Base-by-base conservation (phyloP, 768 basidiomycete genomes). In the Vararia minispora region DNA sequence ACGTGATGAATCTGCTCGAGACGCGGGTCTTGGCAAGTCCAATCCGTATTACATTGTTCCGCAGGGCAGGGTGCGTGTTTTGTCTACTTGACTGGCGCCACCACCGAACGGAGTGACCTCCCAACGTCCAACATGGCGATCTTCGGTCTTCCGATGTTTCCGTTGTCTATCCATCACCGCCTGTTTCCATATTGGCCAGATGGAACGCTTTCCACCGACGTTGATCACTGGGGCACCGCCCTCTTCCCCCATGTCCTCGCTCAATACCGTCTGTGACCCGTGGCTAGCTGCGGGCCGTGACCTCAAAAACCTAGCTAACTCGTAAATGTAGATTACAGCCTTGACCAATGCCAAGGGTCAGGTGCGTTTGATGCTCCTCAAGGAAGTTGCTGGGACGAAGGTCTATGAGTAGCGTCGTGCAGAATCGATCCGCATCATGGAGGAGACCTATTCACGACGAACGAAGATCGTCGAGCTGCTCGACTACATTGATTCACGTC, bases 41-140 rank as follows among this genome's bases (percentile, higher is more conserved):
- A 99, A 98, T 53, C 95, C 95, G 0, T 99, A 98, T 57, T 99
- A 98, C 52, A 99, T 99, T 48, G 94, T 98, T 0, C 95, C 95
- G 2, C 95, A 99, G 66, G 95, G 95, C 37, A 68, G 94, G 35
- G 92, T 95, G 51, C 59, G 79, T 71, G 12, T 8, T 25, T 21
- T 12, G 16, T 25, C 6, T 25, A 18, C 31, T n/a, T n/a, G n/a
- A n/a, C n/a, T n/a, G n/a, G n/a, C n/a, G n/a, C n/a, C n/a, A n/a
- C n/a, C n/a, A n/a, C n/a, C n/a, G n/a, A n/a, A n/a, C n/a, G n/a
- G n/a, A n/a, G n/a, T n/a, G n/a, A n/a, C n/a, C n/a, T n/a, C n/a
- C n/a, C n/a, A n/a, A n/a, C n/a, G n/a, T n/a, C n/a, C n/a, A n/a
- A n/a, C n/a, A n/a, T n/a, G n/a, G n/a, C n/a, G n/a, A n/a, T n/a